Percentiles rank a stretch among this genome's conserved stretches.
Evolutionary conservation across 2,329 filamentous ascomycete genomes (phyloP).

Genomic region (Aspergillus glaucus): DNA sequence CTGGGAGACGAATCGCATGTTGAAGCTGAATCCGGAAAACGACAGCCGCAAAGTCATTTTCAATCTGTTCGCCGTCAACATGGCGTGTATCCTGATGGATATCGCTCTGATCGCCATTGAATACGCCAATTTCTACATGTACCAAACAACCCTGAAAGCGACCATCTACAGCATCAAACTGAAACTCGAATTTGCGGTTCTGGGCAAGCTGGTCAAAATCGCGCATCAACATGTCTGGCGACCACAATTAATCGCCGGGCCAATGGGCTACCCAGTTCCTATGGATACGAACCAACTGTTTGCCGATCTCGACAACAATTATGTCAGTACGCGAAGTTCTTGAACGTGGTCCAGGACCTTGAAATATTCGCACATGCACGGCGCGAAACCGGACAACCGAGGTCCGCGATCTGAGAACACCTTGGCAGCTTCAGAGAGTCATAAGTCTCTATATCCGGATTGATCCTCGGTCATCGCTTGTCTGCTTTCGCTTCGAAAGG

Average conservation of each 20-base stretch:
- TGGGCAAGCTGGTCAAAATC: constrained; percentile 39
- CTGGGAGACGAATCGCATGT: constrained; percentile 43
- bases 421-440: no score
- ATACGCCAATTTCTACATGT: constrained; percentile 34
- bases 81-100: constrained; percentile 43
- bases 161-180: constrained; percentile 31
- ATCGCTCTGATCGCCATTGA: constrained; percentile 36
- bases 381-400: no score
- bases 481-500: no score
- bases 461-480: no score
- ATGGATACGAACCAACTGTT: background rate
- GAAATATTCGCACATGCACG: no score
- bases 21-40: constrained; percentile 18
- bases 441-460: no score
- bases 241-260: background rate
- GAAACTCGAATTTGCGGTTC: constrained; percentile 50
- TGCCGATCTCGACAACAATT: background rate
- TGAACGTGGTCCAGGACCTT: background rate
- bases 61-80: constrained; percentile 50
- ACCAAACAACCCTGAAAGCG: constrained; percentile 36
- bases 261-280: background rate
- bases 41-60: constrained; percentile 36
- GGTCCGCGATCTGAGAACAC: no score
- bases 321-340: background rate
- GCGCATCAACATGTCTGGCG: constrained; percentile 22